Percentiles rank a stretch among this genome's conserved stretches.
Evolutionary conservation across 208 protist species (phyloP).

Genomic region (Leishmania braziliensis): DNA sequence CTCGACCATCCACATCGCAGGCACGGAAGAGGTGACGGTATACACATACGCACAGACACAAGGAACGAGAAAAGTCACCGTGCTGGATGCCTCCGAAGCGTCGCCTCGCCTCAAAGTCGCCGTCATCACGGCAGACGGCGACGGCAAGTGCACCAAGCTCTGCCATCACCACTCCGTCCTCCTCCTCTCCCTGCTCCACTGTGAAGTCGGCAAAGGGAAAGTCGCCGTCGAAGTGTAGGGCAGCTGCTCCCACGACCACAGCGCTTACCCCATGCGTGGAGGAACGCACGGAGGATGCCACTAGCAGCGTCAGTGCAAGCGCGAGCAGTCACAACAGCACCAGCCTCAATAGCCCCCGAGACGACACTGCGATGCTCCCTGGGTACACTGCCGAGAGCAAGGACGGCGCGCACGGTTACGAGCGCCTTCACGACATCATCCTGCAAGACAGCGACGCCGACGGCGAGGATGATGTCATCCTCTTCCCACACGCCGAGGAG

Average conservation of each 20-base stretch:
- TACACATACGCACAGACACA: background rate
- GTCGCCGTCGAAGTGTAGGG: conserved; percentile 9
- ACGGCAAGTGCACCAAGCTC: background rate
- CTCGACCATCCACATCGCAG: background rate
- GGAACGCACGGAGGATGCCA: conserved; percentile 6
- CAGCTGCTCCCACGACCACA: background rate
- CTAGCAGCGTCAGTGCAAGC: conserved; percentile 23
- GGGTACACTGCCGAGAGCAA: background rate
- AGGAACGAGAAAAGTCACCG: background rate
- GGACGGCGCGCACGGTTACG: conserved; percentile 30
- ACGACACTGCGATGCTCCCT: conserved; percentile 1
- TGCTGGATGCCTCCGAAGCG: conserved; percentile 68
- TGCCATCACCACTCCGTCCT: background rate
- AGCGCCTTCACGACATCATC: conserved; percentile 66
- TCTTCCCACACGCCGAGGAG: conserved; percentile 86
- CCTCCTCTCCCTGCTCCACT: background rate
- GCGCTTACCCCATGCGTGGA: conserved; percentile 3
- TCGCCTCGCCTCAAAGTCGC: conserved; percentile 22
- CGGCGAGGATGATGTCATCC: conserved; percentile 53
- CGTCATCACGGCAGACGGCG: background rate
- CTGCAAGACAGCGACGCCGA: conserved; percentile 63
- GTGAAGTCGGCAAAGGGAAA: background rate
- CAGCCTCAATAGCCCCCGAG: conserved; percentile 8
- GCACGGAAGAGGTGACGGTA: background rate
- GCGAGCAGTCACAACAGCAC: conserved; percentile 6